Evolutionary conservation across 2,329 filamentous ascomycete species (phyloP), one percentile per base, ranked within the genome.

Genomic region (Monosporascus sp.): DNA sequence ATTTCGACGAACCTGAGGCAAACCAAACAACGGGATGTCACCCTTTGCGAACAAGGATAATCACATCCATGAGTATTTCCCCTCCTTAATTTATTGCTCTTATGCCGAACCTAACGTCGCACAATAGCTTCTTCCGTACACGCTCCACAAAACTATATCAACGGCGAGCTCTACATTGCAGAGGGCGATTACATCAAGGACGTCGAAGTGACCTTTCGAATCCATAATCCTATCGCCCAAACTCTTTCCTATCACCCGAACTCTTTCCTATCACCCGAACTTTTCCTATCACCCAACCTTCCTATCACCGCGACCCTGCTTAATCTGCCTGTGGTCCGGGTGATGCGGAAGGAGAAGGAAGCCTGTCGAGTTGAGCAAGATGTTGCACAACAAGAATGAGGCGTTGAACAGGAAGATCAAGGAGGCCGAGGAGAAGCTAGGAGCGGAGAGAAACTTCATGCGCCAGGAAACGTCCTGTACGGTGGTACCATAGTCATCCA

Each of bases 161-260:
- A 93, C 65, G 85, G 87, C 64, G 90, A 95, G 65, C 88, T 96
- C 70, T 97, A 97, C 69, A 88, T 96, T 63, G 88, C 92, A 57
- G 94, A 97, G 69, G 94, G 94, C 65, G 94, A 99, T 74, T 97
- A 89, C 70, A 97, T 99, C 74, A 94, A 95, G 73, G 94, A 99
- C 68, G 96, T 99, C 67, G 94, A 97, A 77, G 90, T 99, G 77
- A 99, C n/a, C n/a, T n/a, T 22, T 22, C 22, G 22, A 22, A 22
- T 22, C 22, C 22, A 22, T 3, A 2, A 2, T 22, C 22, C 22
- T 22, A 22, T 22, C 22, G 22, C 22, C 22, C 22, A 22, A 22
- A 22, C 22, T 22, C 22, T 22, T 22, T 22, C 22, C 22, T 22
- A 22, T 22, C 22, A 2, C 22, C 22, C 22, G 3, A 22, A 22